Evolutionary conservation across 768 basidiomycete genomes (phyloP), one percentile per base, ranked within the genome.

Genomic region (Boletus tylopilopsis): DNA sequence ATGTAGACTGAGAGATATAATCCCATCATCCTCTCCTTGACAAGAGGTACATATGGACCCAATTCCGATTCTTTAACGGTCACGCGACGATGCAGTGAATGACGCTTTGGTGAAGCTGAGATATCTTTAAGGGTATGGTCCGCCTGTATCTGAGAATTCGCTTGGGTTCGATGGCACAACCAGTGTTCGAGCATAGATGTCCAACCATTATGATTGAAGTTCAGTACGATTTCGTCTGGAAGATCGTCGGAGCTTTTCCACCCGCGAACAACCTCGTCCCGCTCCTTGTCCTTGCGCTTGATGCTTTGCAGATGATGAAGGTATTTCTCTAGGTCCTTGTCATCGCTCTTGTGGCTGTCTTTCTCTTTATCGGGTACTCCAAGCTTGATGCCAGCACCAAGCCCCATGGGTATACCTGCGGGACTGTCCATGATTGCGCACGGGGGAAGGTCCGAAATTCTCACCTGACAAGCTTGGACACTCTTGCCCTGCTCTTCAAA

Each of bases 11-110:
- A 79, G 30, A 90, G 73, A 62, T 91, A 91, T 35, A 94, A 78
- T 3, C 91, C 91, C 88, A 97, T 87, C 71, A 97, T 76, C 25
- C 94, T 77, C 59, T 96, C 93, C 69, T 97, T 97, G 46, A 81
- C 77, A 11, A 95, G 73, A 22, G 94, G 76, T 54, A 89, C 77
- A 62, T 96, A 97, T 15, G 90, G 91, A 0, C 89, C 90, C 56
- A 76, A 75, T 46, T 75, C 70, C 15, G 68, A 64, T 24, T 76
- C 75, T 49, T 74, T 78, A 1, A 69, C 63, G 2, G 71, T 63
- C 27, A 68, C 67, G 13, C 74, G 71, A 36, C 76, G 70, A 34
- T 74, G 67, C 23, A 80, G 57, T 7, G 68, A 68, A 40, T 76
- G 70, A 37, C 76, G 70, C 43, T 78, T 75, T 13, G 76, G 70